These are phyloP conservation scores for Microcyclospora pomicola DNA, from an alignment of 2,329 filamentous ascomycete genomes.

Conservation along the genomic window DNA sequence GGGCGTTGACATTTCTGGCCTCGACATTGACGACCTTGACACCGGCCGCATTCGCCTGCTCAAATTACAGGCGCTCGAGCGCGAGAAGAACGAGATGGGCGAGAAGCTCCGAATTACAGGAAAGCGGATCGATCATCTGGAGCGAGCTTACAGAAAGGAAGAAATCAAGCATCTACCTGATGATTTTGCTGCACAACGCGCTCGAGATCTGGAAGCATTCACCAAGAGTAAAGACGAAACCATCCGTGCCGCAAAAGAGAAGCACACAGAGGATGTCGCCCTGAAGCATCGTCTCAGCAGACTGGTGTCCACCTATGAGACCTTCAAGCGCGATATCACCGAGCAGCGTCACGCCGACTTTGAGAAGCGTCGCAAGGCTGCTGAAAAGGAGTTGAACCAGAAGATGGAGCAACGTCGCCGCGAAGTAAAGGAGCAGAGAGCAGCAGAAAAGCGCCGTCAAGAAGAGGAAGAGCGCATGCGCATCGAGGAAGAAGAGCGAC, in stretches of 20 bases:
- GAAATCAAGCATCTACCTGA: conserved; percentile 80
- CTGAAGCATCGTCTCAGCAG: conserved; percentile 85
- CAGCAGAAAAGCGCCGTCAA: conserved; percentile 68
- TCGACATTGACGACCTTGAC: conserved; percentile 60
- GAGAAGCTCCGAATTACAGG: conserved; percentile 82
- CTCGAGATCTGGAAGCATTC: conserved; percentile 65
- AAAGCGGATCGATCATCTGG: conserved; percentile 92
- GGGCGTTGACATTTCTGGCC: conserved; percentile 69
- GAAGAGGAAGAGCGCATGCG: conserved; percentile 71
- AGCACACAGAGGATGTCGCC: conserved; percentile 83
- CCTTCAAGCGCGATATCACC: conserved; percentile 67
- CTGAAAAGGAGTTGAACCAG: conserved; percentile 83
- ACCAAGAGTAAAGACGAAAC: conserved; percentile 66
- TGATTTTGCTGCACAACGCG: conserved; percentile 74
- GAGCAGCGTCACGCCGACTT: conserved; percentile 89
- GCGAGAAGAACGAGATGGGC: conserved; percentile 92
- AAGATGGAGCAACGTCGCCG: conserved; percentile 79
- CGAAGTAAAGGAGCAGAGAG: conserved; percentile 70
- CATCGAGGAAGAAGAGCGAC: conserved; percentile 75
- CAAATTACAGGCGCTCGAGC: conserved; percentile 90
- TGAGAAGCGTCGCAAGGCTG: conserved; percentile 80
- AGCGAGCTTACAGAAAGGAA: conserved; percentile 92
- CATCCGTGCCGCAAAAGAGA: conserved; percentile 64
- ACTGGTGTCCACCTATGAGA: conserved; percentile 71
- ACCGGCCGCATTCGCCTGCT: conserved; percentile 65